Base-by-base conservation (phyloP, 345 rosid species). In the Corchorus olitorius region DNA sequence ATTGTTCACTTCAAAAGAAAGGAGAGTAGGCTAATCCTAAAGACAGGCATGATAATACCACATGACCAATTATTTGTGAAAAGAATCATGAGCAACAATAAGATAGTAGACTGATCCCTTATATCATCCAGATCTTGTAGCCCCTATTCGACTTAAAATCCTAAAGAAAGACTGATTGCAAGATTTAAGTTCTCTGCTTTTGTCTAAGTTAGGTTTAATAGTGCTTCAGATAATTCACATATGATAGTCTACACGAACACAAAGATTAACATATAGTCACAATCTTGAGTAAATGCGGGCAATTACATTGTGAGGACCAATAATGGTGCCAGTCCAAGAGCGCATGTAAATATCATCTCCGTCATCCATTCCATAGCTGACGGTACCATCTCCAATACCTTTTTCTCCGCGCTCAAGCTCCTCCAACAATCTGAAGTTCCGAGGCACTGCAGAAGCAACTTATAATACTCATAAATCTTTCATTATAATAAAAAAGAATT, bases 381-480 rank as follows among this genome's bases (percentile, higher is more conserved):
- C 97, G 17, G 93, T 88, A 45, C 97, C 97, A 79, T 93, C 97
- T 35, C 96, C 96, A 13, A 93, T 91, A 63, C 96, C 96, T 80
- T 93, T 93, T 87, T 93, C 96, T 70, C 97, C 97, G 55, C 94
- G 96, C 85, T 93, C 97, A 79, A 93, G 97, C 81, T 88, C 97
- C 80, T 91, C 96, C 79, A 93, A 76, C 89, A 93, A 77, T 84
- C 97, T 87, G 79, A 93, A 91, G 81, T 91, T 93, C 69, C 96
- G 84, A 52, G 97, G 97, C 46, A 91, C 97, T 93, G 85, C 77
- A 75, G 20, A 81, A 0, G 67, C 27, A 72, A 77, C 53, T 27
- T 45, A 13, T 59, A 70, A 69, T 54, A 52, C 41, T 61, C 46
- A 59, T 19, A 0, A 27, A 12, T 49, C 20, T 52, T 15, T 46